phyloP scores from a whole-genome alignment of 306 rosid genomes.

The Alnus rubra region DNA sequence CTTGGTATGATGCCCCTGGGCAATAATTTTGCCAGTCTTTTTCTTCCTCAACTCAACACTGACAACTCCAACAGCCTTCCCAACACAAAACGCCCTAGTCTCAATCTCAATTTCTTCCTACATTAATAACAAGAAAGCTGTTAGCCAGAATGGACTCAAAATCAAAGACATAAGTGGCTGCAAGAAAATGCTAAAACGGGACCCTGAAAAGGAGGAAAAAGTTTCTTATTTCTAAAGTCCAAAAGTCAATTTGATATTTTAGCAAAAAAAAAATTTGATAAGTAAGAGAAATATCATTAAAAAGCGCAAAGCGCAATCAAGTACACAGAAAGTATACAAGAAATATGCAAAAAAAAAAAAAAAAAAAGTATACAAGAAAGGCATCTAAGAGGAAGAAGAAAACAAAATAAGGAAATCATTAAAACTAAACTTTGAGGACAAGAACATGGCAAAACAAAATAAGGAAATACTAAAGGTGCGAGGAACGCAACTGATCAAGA shows the following conservation, averaged over 20 bases:
- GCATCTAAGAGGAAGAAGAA: no score
- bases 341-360: no score
- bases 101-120: constrained; percentile 82
- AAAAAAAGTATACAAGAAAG: no score
- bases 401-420: no score
- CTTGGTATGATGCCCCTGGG: constrained; percentile 83
- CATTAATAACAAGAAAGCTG: constrained; percentile 5
- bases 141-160: background rate
- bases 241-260: background rate
- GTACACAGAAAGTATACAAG: no score
- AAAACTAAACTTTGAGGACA: no score
- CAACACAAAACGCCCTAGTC: constrained; percentile 57
- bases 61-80: constrained; percentile 56
- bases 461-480: no score
- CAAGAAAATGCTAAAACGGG: background rate
- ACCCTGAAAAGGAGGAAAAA: background rate
- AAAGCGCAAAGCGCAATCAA: no score
- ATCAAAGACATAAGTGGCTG: background rate
- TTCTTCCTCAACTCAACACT: constrained; percentile 80
- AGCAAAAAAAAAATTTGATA: background rate
- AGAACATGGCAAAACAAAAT: no score
- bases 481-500: no score
- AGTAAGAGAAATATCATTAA: no score
- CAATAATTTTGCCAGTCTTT: constrained; percentile 65
- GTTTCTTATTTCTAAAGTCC: background rate